Conservation (phyloP, 176 grass and related monocot species). For the Aegilops tauschii region DNA sequence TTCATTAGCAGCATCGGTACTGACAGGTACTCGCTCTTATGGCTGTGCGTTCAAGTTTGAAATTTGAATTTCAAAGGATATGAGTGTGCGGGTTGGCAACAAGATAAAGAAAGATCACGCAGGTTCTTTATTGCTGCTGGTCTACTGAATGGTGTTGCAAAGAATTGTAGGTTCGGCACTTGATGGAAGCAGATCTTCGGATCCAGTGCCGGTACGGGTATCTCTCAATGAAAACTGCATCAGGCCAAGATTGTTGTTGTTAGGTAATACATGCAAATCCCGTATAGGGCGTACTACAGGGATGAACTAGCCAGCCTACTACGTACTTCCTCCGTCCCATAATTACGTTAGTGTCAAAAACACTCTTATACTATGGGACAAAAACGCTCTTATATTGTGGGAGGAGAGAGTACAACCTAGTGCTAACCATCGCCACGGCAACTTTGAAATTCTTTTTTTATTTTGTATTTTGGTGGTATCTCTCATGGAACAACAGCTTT, state of each 20-base stretch:
- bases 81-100: not conserved
- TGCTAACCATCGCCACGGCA: not conserved
- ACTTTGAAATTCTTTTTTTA: not conserved
- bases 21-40: not conserved
- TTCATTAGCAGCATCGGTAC: not conserved
- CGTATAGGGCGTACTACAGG: not conserved
- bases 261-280: too few relatives aligned
- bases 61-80: slow-evolving; percentile 5
- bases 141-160: not conserved
- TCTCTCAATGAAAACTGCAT: not conserved
- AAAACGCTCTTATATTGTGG: too few relatives aligned
- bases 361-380: too few relatives aligned
- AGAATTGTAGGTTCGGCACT: not conserved
- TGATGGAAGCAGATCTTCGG: not conserved
- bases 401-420: not conserved
- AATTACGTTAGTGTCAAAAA: too few relatives aligned
- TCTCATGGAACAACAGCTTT: not conserved
- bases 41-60: not conserved
- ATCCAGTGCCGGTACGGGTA: not conserved
- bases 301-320: not conserved
- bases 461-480: not conserved
- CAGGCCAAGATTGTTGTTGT: not conserved
- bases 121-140: not conserved
- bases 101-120: not conserved
- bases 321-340: too few relatives aligned